phyloP scores from a whole-genome alignment of 768 basidiomycete species.

The Lyophyllum shimeji region DNA sequence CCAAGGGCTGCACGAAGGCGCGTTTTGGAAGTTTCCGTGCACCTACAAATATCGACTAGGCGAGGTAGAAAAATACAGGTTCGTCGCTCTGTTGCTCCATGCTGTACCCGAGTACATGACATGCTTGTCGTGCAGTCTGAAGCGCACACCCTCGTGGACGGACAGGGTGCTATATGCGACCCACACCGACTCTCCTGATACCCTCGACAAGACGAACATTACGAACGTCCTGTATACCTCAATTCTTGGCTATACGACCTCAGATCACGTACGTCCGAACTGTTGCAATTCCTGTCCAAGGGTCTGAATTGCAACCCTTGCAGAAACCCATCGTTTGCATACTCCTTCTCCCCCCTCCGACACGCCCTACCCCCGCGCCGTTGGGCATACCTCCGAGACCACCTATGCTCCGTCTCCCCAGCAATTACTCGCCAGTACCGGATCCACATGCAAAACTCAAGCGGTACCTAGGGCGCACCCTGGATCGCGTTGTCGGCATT shows the following conservation, averaged over 20 bases:
- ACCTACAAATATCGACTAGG: constrained; percentile 88
- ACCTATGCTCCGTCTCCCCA: constrained; percentile 52
- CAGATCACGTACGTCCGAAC: constrained; percentile 77
- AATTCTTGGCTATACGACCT: constrained; percentile 80
- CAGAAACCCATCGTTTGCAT: constrained; percentile 84
- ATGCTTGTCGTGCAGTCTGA: constrained; percentile 39
- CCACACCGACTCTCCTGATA: constrained; percentile 59
- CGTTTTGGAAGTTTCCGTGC: constrained; percentile 87
- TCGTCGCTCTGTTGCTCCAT: constrained; percentile 17
- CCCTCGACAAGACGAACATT: constrained; percentile 51
- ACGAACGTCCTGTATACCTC: constrained; percentile 74
- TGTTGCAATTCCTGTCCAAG: background rate
- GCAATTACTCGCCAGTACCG: constrained; percentile 47
- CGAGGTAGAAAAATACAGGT: constrained; percentile 83
- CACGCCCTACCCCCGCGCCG: constrained; percentile 21
- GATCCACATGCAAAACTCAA: constrained; percentile 57
- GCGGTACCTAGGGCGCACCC: constrained; percentile 57
- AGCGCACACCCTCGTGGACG: constrained; percentile 88
- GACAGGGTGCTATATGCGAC: constrained; percentile 89
- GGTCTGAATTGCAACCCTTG: background rate
- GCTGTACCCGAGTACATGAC: background rate
- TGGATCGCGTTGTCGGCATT: constrained; percentile 78
- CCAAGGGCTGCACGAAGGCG: constrained; percentile 78
- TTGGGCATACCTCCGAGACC: constrained; percentile 25
- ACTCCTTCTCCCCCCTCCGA: constrained; percentile 60